Base-by-base conservation (phyloP, 2,329 filamentous ascomycete genomes). In the Aspergillus udagawae region DNA sequence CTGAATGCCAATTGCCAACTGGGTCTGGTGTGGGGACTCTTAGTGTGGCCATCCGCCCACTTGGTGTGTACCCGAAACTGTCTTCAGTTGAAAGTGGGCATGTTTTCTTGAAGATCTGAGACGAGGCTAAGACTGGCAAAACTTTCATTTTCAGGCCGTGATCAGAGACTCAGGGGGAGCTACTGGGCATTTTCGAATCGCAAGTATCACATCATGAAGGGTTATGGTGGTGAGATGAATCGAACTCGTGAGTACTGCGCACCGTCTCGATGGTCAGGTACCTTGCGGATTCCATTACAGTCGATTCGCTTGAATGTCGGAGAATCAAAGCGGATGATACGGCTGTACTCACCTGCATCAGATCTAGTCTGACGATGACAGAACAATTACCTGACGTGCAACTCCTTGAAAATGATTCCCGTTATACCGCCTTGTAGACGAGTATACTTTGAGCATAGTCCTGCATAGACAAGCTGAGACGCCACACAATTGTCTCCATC, bases 21-120 rank as follows among this genome's bases (percentile, higher is more conserved):
- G 48, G 20, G 47, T 29, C 48, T 28, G 29, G 28, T 49, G 53
- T 60, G 58, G 54, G 52, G 55, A 41, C 52, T 49, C 48, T 85
- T 60, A 54, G 58, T 55, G 49, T 56, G 51, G 12, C 54, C 48
- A 48, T 56, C 48, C 57, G 42, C 54, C 59, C 57, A 58, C 57
- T 57, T 64, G 55, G 60, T 62, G 57, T 63, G 55, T 58, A 63
- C 61, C 60, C 63, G 60, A 65, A 60, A 64, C 58, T 44, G 45
- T 60, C 55, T 23, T 45, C 48, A 48, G 44, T 28, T 25, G 28
- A 49, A 27, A 45, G 44, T 45, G 20, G 41, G 42, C n/a, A 45
- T 45, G 42, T 20, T 20, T 20, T 2, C n/a, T 28, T 42, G 52
- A 49, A 48, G 41, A 38, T 32, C 25, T 48, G 52, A 42, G 52